Percentiles rank a stretch among this genome's conserved stretches.
Evolutionary conservation across 306 rosid species (phyloP).

Genomic region (Psophocarpus tetragonolobus): DNA sequence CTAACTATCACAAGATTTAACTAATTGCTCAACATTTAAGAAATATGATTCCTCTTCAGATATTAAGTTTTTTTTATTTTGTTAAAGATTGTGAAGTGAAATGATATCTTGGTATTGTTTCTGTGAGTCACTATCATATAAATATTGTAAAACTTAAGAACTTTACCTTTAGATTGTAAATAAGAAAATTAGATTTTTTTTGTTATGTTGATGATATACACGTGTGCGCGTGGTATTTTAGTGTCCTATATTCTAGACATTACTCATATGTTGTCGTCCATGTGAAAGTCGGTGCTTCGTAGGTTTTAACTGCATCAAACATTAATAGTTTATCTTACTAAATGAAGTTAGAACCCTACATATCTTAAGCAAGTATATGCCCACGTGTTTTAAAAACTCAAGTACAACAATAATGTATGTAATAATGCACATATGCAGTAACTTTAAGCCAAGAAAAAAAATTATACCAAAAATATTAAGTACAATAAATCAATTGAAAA

Average conservation of each 20-base stretch:
- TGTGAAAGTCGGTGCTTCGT: no score
- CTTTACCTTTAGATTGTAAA: background rate
- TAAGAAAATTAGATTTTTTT: no score
- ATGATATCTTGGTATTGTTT: background rate
- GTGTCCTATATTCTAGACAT: no score
- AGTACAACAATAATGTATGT: slow-evolving; percentile 18
- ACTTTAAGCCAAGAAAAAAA: background rate
- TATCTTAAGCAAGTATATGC: background rate
- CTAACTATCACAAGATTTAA: no score
- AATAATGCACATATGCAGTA: background rate
- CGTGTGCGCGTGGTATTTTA: no score
- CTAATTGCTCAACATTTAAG: no score
- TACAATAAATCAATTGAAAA: background rate
- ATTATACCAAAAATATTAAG: background rate
- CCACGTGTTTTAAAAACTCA: background rate
- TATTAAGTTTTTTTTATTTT: background rate
- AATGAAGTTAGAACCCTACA: slow-evolving; percentile 22
- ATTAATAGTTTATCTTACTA: background rate
- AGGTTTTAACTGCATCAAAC: background rate
- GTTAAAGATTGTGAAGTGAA: background rate
- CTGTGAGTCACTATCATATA: background rate
- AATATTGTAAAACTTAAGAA: background rate
- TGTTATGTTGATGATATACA: no score
- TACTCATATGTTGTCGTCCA: no score
- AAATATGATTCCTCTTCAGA: no score